Conservation (phyloP, 768 basidiomycete genomes). For the Lanmaoa rubissima region DNA sequence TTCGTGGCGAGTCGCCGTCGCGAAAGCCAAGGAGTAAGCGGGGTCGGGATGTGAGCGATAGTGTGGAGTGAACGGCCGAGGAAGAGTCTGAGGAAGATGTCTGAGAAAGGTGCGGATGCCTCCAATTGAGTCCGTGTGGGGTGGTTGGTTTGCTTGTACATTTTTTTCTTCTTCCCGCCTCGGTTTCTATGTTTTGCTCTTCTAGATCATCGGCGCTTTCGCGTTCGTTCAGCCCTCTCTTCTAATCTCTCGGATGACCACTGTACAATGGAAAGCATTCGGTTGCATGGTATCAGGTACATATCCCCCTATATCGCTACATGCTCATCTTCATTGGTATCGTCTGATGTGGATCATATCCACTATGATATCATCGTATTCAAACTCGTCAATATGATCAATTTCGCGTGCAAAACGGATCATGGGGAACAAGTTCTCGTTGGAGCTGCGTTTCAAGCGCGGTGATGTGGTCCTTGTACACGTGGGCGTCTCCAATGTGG, state of each 20-base stretch:
- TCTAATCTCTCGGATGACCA: neutral
- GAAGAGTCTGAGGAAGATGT: slow-evolving; percentile 18
- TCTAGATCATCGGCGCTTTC: no score
- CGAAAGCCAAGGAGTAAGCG: slow-evolving; percentile 31
- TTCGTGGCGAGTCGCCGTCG: slow-evolving; percentile 30
- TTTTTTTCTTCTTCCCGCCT: neutral
- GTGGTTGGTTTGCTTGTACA: neutral
- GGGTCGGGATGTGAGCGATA: slow-evolving; percentile 17
- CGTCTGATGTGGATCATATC: no score
- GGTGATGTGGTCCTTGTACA: slow-evolving; percentile 89
- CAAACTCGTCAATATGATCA: slow-evolving; percentile 76
- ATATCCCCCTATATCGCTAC: no score
- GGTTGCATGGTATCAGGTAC: slow-evolving; percentile 42
- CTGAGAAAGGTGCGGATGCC: neutral
- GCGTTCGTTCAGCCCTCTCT: neutral
- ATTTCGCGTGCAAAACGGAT: slow-evolving; percentile 69
- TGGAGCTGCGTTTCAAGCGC: slow-evolving; percentile 75
- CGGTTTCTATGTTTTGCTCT: neutral
- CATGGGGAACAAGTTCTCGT: slow-evolving; percentile 83
- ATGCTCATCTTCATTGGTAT: no score
- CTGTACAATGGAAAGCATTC: neutral
- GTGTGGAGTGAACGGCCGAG: slow-evolving; percentile 17
- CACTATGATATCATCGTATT: slow-evolving; percentile 34
- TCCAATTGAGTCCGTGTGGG: neutral
- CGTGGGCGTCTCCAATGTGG: slow-evolving; percentile 96